Percentiles rank a stretch among this genome's conserved stretches.
Conservation (phyloP, 192 early-diverging fungal genomes). For the Cladochytrium replicatum region DNA sequence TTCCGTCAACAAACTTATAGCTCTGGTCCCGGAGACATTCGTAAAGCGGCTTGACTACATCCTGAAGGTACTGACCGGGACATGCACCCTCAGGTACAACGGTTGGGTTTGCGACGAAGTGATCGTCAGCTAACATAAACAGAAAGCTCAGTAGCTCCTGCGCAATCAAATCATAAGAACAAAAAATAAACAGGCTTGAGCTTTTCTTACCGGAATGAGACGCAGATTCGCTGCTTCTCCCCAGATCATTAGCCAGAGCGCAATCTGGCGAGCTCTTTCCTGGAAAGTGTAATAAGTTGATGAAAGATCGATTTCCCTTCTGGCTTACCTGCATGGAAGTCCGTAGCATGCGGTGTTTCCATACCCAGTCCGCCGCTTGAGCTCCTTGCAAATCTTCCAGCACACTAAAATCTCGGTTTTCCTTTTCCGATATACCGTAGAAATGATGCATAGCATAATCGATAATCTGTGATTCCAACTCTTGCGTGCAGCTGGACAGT, state of each 20-base stretch:
- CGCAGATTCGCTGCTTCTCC: constrained; percentile 67
- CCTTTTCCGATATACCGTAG: no score
- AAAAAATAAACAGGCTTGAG: constrained; percentile 2
- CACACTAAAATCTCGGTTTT: no score
- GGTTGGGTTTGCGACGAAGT: constrained; percentile 30
- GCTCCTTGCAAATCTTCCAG: no score
- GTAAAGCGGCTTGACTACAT: constrained; percentile 62
- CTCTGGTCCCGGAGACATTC: constrained; percentile 62
- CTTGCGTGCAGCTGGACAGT: no score
- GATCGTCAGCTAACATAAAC: constrained; percentile 60
- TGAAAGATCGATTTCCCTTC: no score
- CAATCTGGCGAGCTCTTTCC: no score
- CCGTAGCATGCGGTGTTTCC: no score
- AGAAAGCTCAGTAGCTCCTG: constrained; percentile 54
- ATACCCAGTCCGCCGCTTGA: no score
- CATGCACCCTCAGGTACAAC: constrained; percentile 42
- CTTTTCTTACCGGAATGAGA: constrained; percentile 52
- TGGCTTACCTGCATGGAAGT: no score
- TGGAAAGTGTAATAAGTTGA: no score
- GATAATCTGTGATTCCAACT: no score
- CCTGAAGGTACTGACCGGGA: constrained; percentile 61
- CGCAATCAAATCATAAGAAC: not conserved
- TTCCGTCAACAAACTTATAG: constrained; percentile 59
- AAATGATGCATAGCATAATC: no score
- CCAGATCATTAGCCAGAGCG: constrained; percentile 69